Base-by-base conservation (phyloP, 495 filamentous ascomycete species). In the Tuber calosporum region DNA sequence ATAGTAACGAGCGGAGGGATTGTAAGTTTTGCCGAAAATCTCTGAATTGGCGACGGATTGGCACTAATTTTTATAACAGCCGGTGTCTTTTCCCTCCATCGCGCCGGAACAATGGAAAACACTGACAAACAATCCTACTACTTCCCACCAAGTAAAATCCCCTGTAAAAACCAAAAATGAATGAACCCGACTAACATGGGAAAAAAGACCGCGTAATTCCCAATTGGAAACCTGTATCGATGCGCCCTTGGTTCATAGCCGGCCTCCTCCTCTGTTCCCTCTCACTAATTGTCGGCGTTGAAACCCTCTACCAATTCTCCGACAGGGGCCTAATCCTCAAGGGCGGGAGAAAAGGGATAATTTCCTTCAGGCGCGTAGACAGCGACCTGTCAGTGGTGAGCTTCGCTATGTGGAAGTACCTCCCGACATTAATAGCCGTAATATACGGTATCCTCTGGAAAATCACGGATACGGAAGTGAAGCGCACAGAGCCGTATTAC, bases 381-480 rank as follows among this genome's bases (percentile, higher is more conserved):
- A 83, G 88, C 15, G 76, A 78, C 19, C 82, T 93, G 11, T 82
- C 84, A 7, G 75, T 85, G 4, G 77, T 81, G 40, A 75, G 85
- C 19, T 93, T 90, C 79, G 91, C 92, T 76, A 83, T 86, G 62
- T 88, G 91, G 85, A 92, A 91, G 77, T 92, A 93, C 78, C 83
- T 91, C 34, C 90, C 91, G 0, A 90, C 88, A 0, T 78, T 92
- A 6, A 82, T 91, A 36, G 87, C 88, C 67, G 91, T 93, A 48
- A 83, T 86, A 0, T 93, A 89, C 77, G 91, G 91, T 80, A 87
- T 93, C 20, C 72, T 93, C 26, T 93, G 90, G 90, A 90, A 92
- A 80, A 84, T 90, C 66, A 87, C 88, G 67, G 90, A 92, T 82
- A 90, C 90, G 69, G 90, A 93, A 73, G 87, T 92, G 19, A 90